A percentile compares a stretch with the other conserved stretches of the same genome.
These are phyloP conservation scores for Marasmius fiardii DNA, from an alignment of 1,284 basidiomycete genomes.

Conservation along the genomic window DNA sequence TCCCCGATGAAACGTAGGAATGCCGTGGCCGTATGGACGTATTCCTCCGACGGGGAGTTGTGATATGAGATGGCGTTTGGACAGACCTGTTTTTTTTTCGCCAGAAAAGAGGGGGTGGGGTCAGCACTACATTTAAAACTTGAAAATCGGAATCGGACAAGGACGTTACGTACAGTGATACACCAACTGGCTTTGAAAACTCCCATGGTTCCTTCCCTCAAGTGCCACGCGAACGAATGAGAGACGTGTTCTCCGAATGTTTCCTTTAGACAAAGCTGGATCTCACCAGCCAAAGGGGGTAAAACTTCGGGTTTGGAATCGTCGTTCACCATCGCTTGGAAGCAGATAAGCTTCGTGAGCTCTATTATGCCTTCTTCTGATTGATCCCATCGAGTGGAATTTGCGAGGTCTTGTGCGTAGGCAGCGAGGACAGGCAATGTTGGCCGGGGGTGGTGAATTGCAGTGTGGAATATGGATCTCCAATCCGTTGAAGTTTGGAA, in stretches of 20 bases:
- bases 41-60: constrained; percentile 14
- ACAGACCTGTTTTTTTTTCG: constrained; percentile 11
- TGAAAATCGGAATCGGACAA: neutral
- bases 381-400: constrained; percentile 16
- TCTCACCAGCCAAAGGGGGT: constrained; percentile 26
- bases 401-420: constrained; percentile 12
- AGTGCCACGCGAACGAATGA: constrained; percentile 23
- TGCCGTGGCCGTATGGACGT: constrained; percentile 24
- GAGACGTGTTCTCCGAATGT: constrained; percentile 20
- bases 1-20: constrained; percentile 30
- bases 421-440: constrained; percentile 1
- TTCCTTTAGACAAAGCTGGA: constrained; percentile 21
- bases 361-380: constrained; percentile 16
- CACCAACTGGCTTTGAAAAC: constrained; percentile 32
- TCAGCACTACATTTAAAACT: constrained; percentile 5
- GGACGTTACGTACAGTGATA: constrained; percentile 22
- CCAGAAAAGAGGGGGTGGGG: too few relatives aligned
- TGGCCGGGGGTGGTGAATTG: neutral
- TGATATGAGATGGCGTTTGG: constrained; percentile 10
- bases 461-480: constrained; percentile 5
- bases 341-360: constrained; percentile 24
- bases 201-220: constrained; percentile 25
- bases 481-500: neutral
- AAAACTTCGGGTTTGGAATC: constrained; percentile 14
- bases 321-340: constrained; percentile 15